Conservation (phyloP, 257 asterid genomes). For the Ligustrum vulgare region DNA sequence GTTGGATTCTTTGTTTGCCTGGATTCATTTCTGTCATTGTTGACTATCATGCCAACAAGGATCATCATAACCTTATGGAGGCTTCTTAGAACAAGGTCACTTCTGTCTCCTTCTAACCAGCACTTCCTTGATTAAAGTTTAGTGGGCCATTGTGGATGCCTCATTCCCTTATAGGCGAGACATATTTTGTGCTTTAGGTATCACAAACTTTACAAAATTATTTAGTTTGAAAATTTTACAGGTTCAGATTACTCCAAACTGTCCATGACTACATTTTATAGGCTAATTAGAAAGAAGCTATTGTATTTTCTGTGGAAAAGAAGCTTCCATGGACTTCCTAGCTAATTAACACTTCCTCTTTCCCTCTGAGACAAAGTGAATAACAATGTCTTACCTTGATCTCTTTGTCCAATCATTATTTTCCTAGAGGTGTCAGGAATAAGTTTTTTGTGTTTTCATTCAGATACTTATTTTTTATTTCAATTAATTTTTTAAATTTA, state of each 20-base stretch:
- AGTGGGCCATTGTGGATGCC: neutral
- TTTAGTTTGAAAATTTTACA: neutral
- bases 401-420: too few species aligned
- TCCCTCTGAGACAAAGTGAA: too few species aligned
- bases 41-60: slow-evolving; percentile 95
- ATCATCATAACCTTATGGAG: slow-evolving; percentile 56
- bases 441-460: too few species aligned
- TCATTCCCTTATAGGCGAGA: neutral
- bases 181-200: slow-evolving; percentile 2
- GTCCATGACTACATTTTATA: slow-evolving; percentile 18
- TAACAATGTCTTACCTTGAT: too few species aligned
- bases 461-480: neutral
- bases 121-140: slow-evolving; percentile 20
- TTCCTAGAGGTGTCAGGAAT: too few species aligned
- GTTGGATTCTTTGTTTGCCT: slow-evolving; percentile 88
- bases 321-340: too few species aligned
- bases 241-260: neutral
- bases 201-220: neutral
- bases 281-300: neutral
- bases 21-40: slow-evolving; percentile 87
- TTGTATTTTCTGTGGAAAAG: too few species aligned
- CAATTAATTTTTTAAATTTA: neutral
- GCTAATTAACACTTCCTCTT: too few species aligned
- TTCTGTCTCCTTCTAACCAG: slow-evolving; percentile 26
- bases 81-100: slow-evolving; percentile 77